These are phyloP conservation scores for Cladophialophora exuberans DNA, from an alignment of 2,329 filamentous ascomycete genomes.

Conservation along the genomic window DNA sequence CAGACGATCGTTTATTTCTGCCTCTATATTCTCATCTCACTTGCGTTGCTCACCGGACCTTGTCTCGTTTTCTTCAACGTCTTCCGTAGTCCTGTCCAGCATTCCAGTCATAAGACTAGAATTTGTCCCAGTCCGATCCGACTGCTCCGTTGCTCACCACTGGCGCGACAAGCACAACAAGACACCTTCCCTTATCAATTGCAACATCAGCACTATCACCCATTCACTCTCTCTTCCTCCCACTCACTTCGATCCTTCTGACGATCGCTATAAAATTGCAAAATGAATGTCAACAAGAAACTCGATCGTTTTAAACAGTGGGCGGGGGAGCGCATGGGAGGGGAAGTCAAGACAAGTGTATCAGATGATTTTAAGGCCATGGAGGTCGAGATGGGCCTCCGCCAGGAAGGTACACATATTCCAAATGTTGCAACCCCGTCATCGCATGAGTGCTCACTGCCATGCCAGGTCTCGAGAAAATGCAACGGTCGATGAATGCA, in stretches of 20 bases:
- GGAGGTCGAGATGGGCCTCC: slow-evolving; percentile 85
- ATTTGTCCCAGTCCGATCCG: slow-evolving; percentile 18
- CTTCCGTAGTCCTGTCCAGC: slow-evolving; percentile 13
- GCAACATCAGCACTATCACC: slow-evolving; percentile 12
- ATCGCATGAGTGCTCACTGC: slow-evolving; percentile 24
- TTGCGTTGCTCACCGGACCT: slow-evolving; percentile 18
- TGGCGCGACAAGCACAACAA: slow-evolving; percentile 2
- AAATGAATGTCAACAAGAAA: slow-evolving; percentile 78
- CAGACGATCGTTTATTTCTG: slow-evolving; percentile 26
- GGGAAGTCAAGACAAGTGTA: slow-evolving; percentile 81
- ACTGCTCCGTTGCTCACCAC: slow-evolving; percentile 22
- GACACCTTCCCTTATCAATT: slow-evolving; percentile 11
- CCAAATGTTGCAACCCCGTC: not conserved
- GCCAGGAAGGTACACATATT: slow-evolving; percentile 71
- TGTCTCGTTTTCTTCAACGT: slow-evolving; percentile 13
- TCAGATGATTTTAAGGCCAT: slow-evolving; percentile 90
- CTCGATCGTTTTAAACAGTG: slow-evolving; percentile 97
- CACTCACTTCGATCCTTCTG: not conserved
- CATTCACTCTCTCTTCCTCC: slow-evolving; percentile 2
- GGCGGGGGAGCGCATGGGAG: slow-evolving; percentile 95
- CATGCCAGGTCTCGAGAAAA: slow-evolving; percentile 77
- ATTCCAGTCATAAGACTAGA: slow-evolving; percentile 22
- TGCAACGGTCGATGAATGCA: slow-evolving; percentile 80
- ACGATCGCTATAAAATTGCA: not conserved
- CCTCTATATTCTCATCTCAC: slow-evolving; percentile 19